Conservation (phyloP, 306 rosid species). For the Cucurbita maxima region DNA sequence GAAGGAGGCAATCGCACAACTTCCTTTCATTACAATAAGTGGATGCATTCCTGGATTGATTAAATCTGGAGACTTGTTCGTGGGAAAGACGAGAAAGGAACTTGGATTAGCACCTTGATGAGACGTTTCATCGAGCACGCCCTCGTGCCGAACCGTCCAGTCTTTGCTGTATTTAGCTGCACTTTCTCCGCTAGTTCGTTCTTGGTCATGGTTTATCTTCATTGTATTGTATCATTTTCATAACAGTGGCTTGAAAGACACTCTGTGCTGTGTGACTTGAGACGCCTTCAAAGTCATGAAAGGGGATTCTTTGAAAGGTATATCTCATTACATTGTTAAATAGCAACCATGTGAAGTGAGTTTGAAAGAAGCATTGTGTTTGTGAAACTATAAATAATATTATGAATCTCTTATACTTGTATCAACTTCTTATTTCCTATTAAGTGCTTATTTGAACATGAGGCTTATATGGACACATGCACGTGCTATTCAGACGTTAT, state of each 20-base stretch:
- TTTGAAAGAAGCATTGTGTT: not conserved
- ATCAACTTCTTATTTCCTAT: not conserved
- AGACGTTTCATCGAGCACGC: not conserved
- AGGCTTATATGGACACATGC: too few relatives aligned
- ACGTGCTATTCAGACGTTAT: too few relatives aligned
- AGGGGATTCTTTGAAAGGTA: too few relatives aligned
- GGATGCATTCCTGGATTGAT: conserved; percentile 55
- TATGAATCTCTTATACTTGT: not conserved
- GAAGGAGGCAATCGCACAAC: conserved; percentile 35
- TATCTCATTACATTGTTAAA: not conserved
- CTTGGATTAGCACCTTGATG: conserved; percentile 33
- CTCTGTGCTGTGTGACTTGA: not conserved
- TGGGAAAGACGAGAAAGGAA: conserved; percentile 56
- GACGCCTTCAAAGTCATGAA: not conserved
- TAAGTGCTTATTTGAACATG: not conserved
- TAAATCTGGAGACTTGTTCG: conserved; percentile 72
- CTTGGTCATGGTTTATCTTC: not conserved
- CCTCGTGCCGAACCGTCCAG: not conserved
- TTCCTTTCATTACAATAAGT: conserved; percentile 37
- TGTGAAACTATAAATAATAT: not conserved
- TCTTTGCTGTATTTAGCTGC: not conserved
- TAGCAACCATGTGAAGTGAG: not conserved
- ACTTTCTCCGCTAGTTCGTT: not conserved
- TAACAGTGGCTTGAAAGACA: not conserved
- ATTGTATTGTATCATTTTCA: not conserved